Conservation (phyloP, 2,329 filamentous ascomycete genomes). For the Botrytis deweyae region DNA sequence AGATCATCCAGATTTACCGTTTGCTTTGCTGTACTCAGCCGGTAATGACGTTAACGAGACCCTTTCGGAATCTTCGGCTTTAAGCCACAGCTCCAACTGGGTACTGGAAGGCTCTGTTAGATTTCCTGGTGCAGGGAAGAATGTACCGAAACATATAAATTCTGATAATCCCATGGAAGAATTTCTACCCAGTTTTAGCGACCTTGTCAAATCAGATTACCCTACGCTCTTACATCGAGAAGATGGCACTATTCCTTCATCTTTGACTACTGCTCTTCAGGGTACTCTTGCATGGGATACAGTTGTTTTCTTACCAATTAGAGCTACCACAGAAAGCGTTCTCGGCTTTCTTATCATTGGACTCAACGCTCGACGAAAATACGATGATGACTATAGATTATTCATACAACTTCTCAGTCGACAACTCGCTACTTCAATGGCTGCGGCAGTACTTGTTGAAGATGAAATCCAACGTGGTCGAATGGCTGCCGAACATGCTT, state of each 20-base stretch:
- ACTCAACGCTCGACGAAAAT: constrained; percentile 73
- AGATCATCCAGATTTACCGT: constrained; percentile 73
- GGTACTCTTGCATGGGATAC: not conserved
- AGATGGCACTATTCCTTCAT: constrained; percentile 4
- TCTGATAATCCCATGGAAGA: not conserved
- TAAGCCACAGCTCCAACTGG: constrained; percentile 28
- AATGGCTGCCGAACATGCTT: constrained; percentile 70
- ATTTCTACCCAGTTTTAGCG: constrained; percentile 10
- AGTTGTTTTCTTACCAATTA: constrained; percentile 17
- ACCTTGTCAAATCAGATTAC: constrained; percentile 5
- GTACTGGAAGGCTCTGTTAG: constrained; percentile 29
- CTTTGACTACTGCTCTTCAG: not conserved
- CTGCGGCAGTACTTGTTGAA: constrained; percentile 78
- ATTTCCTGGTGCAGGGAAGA: constrained; percentile 17
- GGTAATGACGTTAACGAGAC: constrained; percentile 53
- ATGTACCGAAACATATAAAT: constrained; percentile 11
- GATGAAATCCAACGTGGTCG: constrained; percentile 77
- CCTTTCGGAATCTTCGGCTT: constrained; percentile 28
- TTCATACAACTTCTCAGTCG: constrained; percentile 74
- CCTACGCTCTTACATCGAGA: constrained; percentile 10
- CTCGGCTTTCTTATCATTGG: constrained; percentile 79
- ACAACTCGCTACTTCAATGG: constrained; percentile 75
- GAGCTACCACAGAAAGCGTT: constrained; percentile 62
- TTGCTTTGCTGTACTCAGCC: constrained; percentile 74
- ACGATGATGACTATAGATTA: constrained; percentile 76